phyloP scores from a whole-genome alignment of 2,329 filamentous ascomycete species.

The Aspergillus phoenicis region DNA sequence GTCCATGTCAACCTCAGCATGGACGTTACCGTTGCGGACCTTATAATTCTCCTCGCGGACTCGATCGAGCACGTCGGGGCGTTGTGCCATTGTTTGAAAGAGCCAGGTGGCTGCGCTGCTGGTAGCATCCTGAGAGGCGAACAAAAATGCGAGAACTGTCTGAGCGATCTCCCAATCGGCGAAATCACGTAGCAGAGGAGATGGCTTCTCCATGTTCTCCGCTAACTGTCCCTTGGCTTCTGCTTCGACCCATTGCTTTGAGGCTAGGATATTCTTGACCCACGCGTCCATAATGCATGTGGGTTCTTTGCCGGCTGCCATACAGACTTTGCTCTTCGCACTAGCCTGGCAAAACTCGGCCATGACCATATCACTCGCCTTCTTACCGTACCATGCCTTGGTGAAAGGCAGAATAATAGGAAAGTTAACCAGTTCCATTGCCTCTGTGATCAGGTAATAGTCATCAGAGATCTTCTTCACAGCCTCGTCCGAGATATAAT shows the following conservation, averaged over 20 bases:
- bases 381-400: slow-evolving; percentile 88
- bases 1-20: slow-evolving; percentile 39
- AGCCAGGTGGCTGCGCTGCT: slow-evolving; percentile 58
- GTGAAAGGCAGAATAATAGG: slow-evolving; percentile 87
- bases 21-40: slow-evolving; percentile 46
- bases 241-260: slow-evolving; percentile 71
- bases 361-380: slow-evolving; percentile 80
- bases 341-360: slow-evolving; percentile 81
- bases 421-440: slow-evolving; percentile 90
- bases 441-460: slow-evolving; percentile 88
- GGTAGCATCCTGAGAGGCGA: slow-evolving; percentile 57
- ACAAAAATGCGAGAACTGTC: slow-evolving; percentile 58
- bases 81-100: slow-evolving; percentile 56
- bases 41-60: slow-evolving; percentile 53
- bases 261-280: slow-evolving; percentile 80
- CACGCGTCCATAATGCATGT: slow-evolving; percentile 89
- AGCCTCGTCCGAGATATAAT: slow-evolving; percentile 82
- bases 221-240: slow-evolving; percentile 65
- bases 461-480: slow-evolving; percentile 89
- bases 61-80: slow-evolving; percentile 52
- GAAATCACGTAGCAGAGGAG: slow-evolving; percentile 55
- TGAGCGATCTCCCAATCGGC: slow-evolving; percentile 53
- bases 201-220: slow-evolving; percentile 48
- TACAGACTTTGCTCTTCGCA: slow-evolving; percentile 80
- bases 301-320: slow-evolving; percentile 75